phyloP scores from a whole-genome alignment of 2,329 filamentous ascomycete genomes.

The Colletotrichum lupini region DNA sequence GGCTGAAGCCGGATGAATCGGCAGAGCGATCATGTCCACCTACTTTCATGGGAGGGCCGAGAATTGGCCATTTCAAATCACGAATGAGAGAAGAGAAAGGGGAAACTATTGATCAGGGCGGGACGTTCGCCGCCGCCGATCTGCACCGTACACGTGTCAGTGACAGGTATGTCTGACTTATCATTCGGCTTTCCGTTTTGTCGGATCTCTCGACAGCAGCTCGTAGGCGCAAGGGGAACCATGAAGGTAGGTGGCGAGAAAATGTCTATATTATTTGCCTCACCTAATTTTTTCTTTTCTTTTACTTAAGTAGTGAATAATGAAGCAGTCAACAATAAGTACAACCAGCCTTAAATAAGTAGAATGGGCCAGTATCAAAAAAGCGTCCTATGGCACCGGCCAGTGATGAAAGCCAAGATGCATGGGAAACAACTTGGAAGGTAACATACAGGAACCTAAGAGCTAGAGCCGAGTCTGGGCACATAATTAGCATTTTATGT shows the following conservation, averaged over 20 bases:
- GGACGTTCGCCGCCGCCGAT: constrained; percentile 1
- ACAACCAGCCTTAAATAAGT: too few species aligned
- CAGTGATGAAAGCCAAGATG: not conserved
- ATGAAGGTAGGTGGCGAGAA: not conserved
- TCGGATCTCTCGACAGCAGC: not conserved
- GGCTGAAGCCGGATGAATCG: too few species aligned
- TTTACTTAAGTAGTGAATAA: not conserved
- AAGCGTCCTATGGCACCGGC: not conserved
- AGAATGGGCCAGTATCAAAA: too few species aligned
- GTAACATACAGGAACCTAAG: not conserved
- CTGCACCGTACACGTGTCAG: not conserved
- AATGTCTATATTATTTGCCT: not conserved
- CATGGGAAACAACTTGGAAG: not conserved
- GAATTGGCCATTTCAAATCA: not conserved
- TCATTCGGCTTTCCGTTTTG: not conserved
- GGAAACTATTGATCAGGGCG: not conserved
- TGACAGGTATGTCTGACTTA: not conserved
- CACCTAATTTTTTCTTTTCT: not conserved
- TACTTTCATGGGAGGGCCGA: not conserved
- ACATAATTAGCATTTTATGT: not conserved
- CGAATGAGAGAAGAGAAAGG: not conserved
- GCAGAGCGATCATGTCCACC: not conserved
- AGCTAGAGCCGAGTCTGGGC: not conserved
- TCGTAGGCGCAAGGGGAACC: not conserved
- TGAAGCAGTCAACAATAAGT: not conserved